These are phyloP conservation scores for Cryptococcus maquisensis DNA, from an alignment of 1,284 basidiomycete genomes.

Conservation along the genomic window DNA sequence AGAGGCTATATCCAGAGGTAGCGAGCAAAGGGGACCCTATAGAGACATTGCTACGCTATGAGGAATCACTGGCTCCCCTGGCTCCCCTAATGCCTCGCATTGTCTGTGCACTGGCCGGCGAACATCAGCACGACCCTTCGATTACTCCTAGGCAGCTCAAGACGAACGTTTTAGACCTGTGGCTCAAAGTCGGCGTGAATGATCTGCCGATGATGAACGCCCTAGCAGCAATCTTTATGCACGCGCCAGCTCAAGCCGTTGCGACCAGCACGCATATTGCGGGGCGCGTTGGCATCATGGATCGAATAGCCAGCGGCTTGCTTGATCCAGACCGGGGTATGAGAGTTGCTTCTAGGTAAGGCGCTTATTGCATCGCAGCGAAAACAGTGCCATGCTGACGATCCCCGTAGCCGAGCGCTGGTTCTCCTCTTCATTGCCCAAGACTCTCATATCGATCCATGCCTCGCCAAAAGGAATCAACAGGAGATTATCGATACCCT, in stretches of 20 bases:
- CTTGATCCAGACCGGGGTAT: conserved; percentile 12
- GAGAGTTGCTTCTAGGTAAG: conserved; percentile 23
- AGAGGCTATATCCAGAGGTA: not conserved
- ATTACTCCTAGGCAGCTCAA: not conserved
- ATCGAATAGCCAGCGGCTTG: no score
- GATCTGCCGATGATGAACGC: conserved; percentile 15
- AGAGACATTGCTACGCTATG: not conserved
- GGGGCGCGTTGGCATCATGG: no score
- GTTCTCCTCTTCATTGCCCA: conserved; percentile 14
- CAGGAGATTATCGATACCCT: conserved; percentile 1
- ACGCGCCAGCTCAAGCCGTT: conserved; percentile 1
- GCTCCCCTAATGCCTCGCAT: conserved; percentile 6
- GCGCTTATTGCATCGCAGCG: not conserved
- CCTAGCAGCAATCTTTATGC: conserved; percentile 13
- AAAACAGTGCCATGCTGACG: not conserved
- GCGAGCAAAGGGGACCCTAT: not conserved
- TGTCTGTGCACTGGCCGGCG: conserved; percentile 11
- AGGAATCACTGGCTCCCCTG: conserved; percentile 4
- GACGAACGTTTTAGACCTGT: conserved; percentile 6
- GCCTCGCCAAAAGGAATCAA: conserved; percentile 10
- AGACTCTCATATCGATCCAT: conserved; percentile 6
- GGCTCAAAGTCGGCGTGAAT: conserved; percentile 6
- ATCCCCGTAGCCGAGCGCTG: conserved; percentile 9
- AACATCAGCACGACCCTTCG: not conserved
- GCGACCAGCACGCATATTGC: no score